Percentiles rank a stretch among this genome's conserved stretches.
Evolutionary conservation across 352 stramenopile species (phyloP).

Genomic region (Pythium aristosporum): DNA sequence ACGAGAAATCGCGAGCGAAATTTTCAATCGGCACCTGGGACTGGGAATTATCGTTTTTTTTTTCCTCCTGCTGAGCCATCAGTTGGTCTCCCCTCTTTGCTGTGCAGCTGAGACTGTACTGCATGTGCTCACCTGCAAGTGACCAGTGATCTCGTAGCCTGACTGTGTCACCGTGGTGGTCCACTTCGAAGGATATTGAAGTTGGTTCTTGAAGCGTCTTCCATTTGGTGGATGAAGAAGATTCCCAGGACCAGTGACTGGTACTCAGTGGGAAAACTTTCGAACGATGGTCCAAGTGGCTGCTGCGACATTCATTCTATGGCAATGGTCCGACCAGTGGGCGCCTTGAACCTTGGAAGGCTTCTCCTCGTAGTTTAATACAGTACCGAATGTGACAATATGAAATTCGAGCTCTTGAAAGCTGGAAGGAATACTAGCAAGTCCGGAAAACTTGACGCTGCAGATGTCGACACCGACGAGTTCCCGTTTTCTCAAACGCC

Average conservation of each 20-base stretch:
- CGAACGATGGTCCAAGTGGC: neutral
- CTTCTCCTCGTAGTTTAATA: too few relatives aligned
- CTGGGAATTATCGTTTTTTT: neutral
- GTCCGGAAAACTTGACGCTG: too few relatives aligned
- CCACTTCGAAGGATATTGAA: neutral
- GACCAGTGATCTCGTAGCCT: too few relatives aligned
- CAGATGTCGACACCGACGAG: too few relatives aligned
- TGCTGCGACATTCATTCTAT: neutral
- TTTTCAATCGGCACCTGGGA: neutral
- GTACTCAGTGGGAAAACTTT: neutral
- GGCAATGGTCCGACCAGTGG: neutral
- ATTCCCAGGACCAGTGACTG: neutral
- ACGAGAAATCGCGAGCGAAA: neutral
- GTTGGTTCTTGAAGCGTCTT: neutral
- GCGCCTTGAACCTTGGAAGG: neutral
- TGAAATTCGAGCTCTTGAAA: neutral
- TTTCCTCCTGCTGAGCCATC: too few relatives aligned
- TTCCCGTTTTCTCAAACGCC: too few relatives aligned
- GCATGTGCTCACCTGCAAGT: neutral
- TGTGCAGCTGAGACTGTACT: neutral
- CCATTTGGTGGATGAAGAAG: neutral
- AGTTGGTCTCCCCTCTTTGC: neutral
- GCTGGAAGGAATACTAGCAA: too few relatives aligned
- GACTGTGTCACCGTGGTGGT: neutral
- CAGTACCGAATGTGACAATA: neutral